These are phyloP conservation scores for Fusarium paranaense DNA, from an alignment of 2,329 filamentous ascomycete species.

Conservation along the genomic window DNA sequence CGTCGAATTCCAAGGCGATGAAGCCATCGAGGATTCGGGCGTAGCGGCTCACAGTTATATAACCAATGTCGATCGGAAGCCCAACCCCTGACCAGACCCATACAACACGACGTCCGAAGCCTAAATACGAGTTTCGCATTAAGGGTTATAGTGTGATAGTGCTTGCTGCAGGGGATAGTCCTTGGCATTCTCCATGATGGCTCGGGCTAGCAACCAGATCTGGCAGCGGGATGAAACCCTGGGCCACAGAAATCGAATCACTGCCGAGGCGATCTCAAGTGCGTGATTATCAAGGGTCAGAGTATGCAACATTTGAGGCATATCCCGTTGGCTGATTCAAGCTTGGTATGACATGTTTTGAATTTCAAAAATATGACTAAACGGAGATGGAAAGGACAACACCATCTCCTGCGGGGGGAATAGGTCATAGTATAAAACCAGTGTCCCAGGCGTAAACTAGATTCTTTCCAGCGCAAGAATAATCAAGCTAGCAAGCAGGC, in stretches of 20 bases:
- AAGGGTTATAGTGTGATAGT: background rate
- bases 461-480: background rate
- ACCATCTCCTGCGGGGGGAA: background rate
- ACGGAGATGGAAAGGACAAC: background rate
- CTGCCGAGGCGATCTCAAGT: background rate
- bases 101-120: background rate
- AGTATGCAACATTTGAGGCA: background rate
- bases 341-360: background rate
- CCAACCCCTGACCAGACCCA: background rate
- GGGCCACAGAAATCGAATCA: background rate
- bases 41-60: background rate
- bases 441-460: background rate
- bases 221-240: slow-evolving; percentile 1
- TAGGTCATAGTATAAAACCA: background rate
- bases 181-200: background rate
- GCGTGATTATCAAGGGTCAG: background rate
- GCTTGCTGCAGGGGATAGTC: background rate
- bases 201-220: background rate
- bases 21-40: accelerated
- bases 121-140: slow-evolving; percentile 1
- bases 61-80: background rate
- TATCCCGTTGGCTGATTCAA: background rate
- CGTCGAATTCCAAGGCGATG: background rate
- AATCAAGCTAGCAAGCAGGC: background rate
- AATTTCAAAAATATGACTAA: background rate